phyloP scores from a whole-genome alignment of 306 rosid species.

The Fagus crenata region DNA sequence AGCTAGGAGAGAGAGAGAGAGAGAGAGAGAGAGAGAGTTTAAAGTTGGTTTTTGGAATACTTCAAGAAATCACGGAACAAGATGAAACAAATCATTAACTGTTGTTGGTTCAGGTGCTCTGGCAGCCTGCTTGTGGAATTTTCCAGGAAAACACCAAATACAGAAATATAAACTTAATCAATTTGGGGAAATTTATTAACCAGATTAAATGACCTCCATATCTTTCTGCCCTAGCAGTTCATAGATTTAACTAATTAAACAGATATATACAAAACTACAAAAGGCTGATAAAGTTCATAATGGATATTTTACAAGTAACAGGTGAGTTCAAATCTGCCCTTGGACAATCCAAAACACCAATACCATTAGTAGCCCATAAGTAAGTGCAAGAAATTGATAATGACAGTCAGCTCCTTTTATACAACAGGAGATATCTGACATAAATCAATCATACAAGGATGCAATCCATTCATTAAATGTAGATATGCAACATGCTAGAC shows the following conservation, averaged over 20 bases:
- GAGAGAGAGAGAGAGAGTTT: not conserved
- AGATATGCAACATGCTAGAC: not conserved
- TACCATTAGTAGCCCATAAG: not conserved
- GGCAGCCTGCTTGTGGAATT: not conserved
- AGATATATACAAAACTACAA: too few relatives aligned
- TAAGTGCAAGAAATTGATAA: not conserved
- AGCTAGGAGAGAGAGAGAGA: not conserved
- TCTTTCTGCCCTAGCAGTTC: not conserved
- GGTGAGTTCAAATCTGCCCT: not conserved
- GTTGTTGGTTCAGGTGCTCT: not conserved
- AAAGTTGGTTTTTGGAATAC: not conserved
- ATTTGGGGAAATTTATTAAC: not conserved
- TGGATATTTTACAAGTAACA: not conserved
- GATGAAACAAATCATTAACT: not conserved
- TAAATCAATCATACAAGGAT: not conserved
- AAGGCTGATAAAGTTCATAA: not conserved
- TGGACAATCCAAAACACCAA: not conserved
- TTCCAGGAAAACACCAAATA: not conserved
- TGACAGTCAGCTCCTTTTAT: not conserved
- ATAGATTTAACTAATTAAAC: too few relatives aligned
- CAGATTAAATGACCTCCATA: not conserved
- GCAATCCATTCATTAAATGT: not conserved
- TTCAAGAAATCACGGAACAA: not conserved
- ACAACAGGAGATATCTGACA: not conserved
- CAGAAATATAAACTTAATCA: not conserved